Base-by-base conservation (phyloP, 495 filamentous ascomycete genomes). In the Penicillium canariense region DNA sequence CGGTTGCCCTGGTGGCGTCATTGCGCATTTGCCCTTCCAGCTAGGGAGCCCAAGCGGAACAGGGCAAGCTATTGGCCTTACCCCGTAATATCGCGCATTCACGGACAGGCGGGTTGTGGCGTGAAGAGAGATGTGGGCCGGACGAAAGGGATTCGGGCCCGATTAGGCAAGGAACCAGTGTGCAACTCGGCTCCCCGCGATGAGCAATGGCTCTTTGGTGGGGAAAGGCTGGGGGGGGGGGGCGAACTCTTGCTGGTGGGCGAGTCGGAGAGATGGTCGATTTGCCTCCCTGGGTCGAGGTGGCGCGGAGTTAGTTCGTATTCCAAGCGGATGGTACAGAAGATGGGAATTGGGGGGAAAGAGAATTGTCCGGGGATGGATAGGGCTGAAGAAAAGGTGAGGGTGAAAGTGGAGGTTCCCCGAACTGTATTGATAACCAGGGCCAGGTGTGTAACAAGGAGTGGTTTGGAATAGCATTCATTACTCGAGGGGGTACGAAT, bases 101-200 rank as follows among this genome's bases (percentile, higher is more conserved):
- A n/a, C n/a, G n/a, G n/a, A n/a, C n/a, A n/a, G n/a, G n/a, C n/a
- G n/a, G n/a, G n/a, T n/a, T n/a, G n/a, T n/a, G n/a, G n/a, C n/a
- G n/a, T n/a, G n/a, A n/a, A n/a, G n/a, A n/a, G n/a, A n/a, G n/a
- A n/a, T n/a, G 20, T 42, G 17, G 11, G n/a, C 38, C 20, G 38
- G 38, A 42, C 38, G 20, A 42, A 59, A 31, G 46, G 46, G 56
- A 54, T 40, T 48, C 50, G 44, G 56, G 0, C 46, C 25, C 8
- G 27, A 43, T 45, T 25, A 31, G 45, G 36, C 44, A 46, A 17
- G 23, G 11, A 42, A 42, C 12, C 20, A 5, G 17, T 45, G 38
- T n/a, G 14, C 44, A 36, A 52, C 48, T 57, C 54, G 54, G 54
- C 38, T 49, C 50, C 56, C 56, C 56, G 46, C 56, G 50, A 52